Evolutionary conservation across 2,329 filamentous ascomycete genomes (phyloP), one percentile per base, ranked within the genome.

Genomic region (Thielaviopsis musarum): DNA sequence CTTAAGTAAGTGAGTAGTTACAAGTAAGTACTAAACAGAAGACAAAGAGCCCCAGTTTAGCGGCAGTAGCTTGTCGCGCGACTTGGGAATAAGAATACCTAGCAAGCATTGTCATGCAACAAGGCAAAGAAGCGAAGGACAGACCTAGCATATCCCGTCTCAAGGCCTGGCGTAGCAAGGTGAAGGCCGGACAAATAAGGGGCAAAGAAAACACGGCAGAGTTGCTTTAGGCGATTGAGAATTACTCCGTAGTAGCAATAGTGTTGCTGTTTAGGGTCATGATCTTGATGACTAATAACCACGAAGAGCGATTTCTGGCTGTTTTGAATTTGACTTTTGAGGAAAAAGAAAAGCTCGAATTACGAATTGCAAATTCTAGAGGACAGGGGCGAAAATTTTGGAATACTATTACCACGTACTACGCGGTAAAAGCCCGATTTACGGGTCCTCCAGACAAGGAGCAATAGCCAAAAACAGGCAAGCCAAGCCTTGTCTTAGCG

Each of bases 401-500:
- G 28, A 30, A 26, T 13, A 41, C 21, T n/a, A n/a, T n/a, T n/a
- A n/a, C n/a, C n/a, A n/a, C n/a, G n/a, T n/a, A n/a, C n/a, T 13
- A 54, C 15, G 9, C 5, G n/a, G n/a, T 41, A 41, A 48, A 26
- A 48, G 41, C 28, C 38, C 17, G 38, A 45, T 45, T 45, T 45
- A 45, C 38, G 38, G 38, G 38, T 45, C 1, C 38, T 17, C 13
- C 38, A 56, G n/a, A 34, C 22, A 56, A 56, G 54, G 54, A 56
- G 54, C 54, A 56, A 45, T 56, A 24, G 24, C 54, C 54, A 56
- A 41, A 56, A 56, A 41, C 38, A 49, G 54, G 54, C 54, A 56
- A 49, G 41, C 54, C 38, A 45, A 45, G 38, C 38, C 38, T 12
- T 5, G 17, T 5, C 13, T 45, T n/a, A n/a, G 38, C 17, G 38